Base-by-base conservation (phyloP, 2,329 filamentous ascomycete species). In the Aspergillus sp. region DNA sequence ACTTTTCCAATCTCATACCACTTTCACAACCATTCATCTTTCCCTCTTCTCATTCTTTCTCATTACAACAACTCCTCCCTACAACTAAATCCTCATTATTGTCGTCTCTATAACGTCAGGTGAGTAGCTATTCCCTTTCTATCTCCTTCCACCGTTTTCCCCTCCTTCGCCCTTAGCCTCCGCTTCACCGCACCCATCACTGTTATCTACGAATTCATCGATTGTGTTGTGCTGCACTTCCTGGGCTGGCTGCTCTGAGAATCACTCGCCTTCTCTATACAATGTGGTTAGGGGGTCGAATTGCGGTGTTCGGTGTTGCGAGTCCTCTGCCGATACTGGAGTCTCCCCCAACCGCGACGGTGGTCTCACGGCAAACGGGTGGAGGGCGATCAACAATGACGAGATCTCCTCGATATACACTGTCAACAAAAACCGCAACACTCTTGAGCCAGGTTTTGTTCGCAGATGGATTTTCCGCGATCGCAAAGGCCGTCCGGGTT, bases 61-160 rank as follows among this genome's bases (percentile, higher is more conserved):
- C 58, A 51, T 62, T 53, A 59, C 59, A 51, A 23, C 47, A 45
- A 50, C 45, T 53, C 46, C 55, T 49, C 64, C 55, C 58, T 56
- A 58, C 57, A 64, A 65, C 31, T 34, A 31, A 45, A 59, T 59
- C 46, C 31, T 55, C 28, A 46, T 57, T 52, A 47, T 61, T 57
- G 49, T 57, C 47, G 34, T 61, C 53, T n/a, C 50, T 46, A 50
- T 60, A 49, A 43, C 57, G 61, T 54, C 64, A 73, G 68, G 72
- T 74, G 64, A 73, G 72, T 69, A 34, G 41, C 31, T 15, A 31
- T 60, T 58, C 59, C 64, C 63, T 57, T 65, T 63, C 62, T 55
- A 49, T 62, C 64, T 38, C 53, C 50, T 64, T 57, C 60, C 52
- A 58, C 60, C 49, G 47, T 60, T 55, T 60, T 51, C 63, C 62